Percentiles rank a stretch among this genome's conserved stretches.
phyloP scores from a whole-genome alignment of 108 stramenopile species.

The Asterionellopsis glacialis region DNA sequence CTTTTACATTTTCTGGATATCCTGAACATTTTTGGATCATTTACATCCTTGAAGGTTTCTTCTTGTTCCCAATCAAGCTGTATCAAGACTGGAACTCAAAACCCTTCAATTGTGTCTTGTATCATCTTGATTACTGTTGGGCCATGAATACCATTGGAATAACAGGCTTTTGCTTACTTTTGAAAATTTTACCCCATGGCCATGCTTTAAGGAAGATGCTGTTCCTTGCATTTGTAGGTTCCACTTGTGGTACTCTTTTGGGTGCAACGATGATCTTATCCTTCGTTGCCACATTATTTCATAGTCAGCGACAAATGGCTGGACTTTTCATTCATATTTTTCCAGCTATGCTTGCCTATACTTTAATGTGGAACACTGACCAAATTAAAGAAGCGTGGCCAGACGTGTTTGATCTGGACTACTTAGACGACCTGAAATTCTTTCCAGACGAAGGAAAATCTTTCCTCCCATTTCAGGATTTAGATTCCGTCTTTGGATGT shows the following conservation, averaged over 20 bases:
- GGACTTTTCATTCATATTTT: conserved; percentile 53
- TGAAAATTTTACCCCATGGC: conserved; percentile 19
- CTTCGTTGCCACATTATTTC: conserved; percentile 53
- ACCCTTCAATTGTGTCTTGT: conserved; percentile 39
- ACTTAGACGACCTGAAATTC: conserved; percentile 23
- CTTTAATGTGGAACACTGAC: conserved; percentile 37
- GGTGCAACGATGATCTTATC: conserved; percentile 40
- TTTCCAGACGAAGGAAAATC: conserved; percentile 23
- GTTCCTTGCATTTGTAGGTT: conserved; percentile 34
- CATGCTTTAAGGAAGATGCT: conserved; percentile 14
- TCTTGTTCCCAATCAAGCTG: conserved; percentile 32
- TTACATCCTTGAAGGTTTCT: conserved; percentile 28
- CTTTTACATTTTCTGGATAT: conserved; percentile 29
- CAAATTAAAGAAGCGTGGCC: conserved; percentile 41
- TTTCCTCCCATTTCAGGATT: conserved; percentile 20
- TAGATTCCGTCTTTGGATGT: conserved; percentile 41
- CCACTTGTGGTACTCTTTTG: conserved; percentile 41
- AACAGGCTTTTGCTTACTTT: neutral
- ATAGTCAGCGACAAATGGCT: conserved; percentile 46
- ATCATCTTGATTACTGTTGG: conserved; percentile 62
- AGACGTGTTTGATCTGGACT: conserved; percentile 29
- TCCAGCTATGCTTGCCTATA: conserved; percentile 54
- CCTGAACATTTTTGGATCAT: conserved; percentile 51
- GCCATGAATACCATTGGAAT: conserved; percentile 37
- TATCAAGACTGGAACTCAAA: conserved; percentile 26